These are phyloP conservation scores for Viola pubescens DNA, from an alignment of 441 rosid species.

Conservation along the genomic window DNA sequence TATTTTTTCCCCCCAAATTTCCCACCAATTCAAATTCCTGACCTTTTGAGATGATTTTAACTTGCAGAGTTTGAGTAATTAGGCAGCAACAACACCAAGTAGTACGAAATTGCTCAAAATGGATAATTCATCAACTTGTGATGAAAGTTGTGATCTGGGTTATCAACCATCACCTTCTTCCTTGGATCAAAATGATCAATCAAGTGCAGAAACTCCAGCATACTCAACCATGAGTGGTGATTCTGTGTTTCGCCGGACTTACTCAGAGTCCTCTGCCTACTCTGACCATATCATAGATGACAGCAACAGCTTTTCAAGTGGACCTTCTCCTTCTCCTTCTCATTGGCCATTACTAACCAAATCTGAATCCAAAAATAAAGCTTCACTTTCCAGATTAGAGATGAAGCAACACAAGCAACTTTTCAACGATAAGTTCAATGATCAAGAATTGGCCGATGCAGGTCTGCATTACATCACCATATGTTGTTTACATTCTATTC, in stretches of 20 bases:
- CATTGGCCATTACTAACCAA: conserved; percentile 42
- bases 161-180: conserved; percentile 51
- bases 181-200: conserved; percentile 41
- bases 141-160: conserved; percentile 44
- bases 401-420: conserved; percentile 28
- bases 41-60: conserved; percentile 23
- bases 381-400: conserved; percentile 22
- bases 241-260: conserved; percentile 51
- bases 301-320: conserved; percentile 40
- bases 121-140: conserved; percentile 37
- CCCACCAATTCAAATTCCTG: neutral
- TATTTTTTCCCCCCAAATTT: conserved; percentile 9
- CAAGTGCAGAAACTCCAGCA: conserved; percentile 46
- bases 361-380: conserved; percentile 23
- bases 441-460: conserved; percentile 38
- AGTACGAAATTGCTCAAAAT: conserved; percentile 18
- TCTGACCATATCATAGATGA: conserved; percentile 51
- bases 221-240: conserved; percentile 57
- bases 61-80: conserved; percentile 30
- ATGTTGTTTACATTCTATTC: neutral
- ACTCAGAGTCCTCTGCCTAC: conserved; percentile 52
- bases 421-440: conserved; percentile 32
- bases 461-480: conserved; percentile 27
- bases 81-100: neutral
- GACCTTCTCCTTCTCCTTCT: conserved; percentile 57